phyloP scores from a whole-genome alignment of 225 moss, liverwort and hornwort species.

The Pseudisothecium myosuroides region DNA sequence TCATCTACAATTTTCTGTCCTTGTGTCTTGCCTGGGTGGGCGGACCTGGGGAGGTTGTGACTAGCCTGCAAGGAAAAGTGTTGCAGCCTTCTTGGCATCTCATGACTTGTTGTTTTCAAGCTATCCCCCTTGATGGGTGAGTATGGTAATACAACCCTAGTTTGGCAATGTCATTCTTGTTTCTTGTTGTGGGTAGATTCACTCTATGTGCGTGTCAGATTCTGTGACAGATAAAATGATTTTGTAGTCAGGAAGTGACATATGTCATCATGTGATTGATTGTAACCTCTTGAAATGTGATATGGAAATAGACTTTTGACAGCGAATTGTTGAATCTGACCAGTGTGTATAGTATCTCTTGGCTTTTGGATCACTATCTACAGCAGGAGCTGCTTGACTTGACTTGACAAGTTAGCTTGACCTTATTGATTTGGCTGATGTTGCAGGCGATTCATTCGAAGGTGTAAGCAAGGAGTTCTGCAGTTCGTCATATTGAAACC shows the following conservation, averaged over 20 bases:
- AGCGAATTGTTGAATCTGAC: not conserved
- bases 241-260: not conserved
- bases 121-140: slow-evolving; percentile 95
- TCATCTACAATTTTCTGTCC: slow-evolving; percentile 96
- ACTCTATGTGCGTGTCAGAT: not conserved
- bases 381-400: not conserved
- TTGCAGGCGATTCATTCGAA: slow-evolving; percentile 87
- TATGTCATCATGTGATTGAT: not conserved
- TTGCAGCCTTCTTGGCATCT: slow-evolving; percentile 99
- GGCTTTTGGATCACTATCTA: not conserved
- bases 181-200: not conserved
- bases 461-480: slow-evolving; percentile 93
- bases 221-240: not conserved
- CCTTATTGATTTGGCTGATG: not conserved
- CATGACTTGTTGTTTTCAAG: slow-evolving; percentile 84
- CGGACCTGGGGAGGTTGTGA: slow-evolving; percentile 94
- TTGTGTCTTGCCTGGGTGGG: slow-evolving; percentile 99
- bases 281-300: not conserved
- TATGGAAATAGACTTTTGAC: not conserved
- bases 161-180: not conserved
- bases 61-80: slow-evolving; percentile 67
- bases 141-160: not conserved
- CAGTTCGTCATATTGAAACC: slow-evolving; percentile 99
- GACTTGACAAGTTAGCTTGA: not conserved
- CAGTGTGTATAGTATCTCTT: not conserved